Evolutionary conservation across 2,329 filamentous ascomycete genomes (phyloP).

Genomic region (Fusarium proliferatum): DNA sequence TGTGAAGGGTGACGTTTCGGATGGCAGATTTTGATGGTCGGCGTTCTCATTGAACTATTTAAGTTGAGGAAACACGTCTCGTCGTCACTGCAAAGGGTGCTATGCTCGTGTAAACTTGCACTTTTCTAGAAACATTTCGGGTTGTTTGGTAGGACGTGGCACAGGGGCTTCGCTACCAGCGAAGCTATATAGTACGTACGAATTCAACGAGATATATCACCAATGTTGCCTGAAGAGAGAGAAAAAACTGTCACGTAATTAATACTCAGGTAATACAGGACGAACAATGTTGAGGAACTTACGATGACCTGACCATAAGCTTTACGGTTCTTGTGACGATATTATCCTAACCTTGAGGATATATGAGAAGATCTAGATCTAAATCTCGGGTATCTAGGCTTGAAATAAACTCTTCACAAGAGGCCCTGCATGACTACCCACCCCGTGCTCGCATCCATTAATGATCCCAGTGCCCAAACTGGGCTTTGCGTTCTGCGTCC

Average conservation of each 20-base stretch:
- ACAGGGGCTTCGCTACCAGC: neutral
- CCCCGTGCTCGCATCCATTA: neutral
- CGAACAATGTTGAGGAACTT: neutral
- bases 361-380: neutral
- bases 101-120: neutral
- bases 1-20: constrained; percentile 9
- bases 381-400: neutral
- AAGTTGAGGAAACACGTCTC: neutral
- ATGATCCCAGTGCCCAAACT: neutral
- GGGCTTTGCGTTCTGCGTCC: neutral
- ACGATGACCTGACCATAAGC: neutral
- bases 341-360: neutral
- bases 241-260: neutral
- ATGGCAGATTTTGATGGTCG: neutral
- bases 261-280: neutral
- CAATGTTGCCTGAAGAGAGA: neutral
- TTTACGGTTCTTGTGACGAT: neutral
- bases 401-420: neutral
- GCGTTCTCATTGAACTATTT: neutral
- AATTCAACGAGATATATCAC: neutral
- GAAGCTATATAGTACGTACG: neutral
- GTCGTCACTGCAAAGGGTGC: neutral
- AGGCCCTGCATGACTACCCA: neutral
- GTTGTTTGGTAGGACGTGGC: neutral
- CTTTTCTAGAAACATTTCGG: neutral